Evolutionary conservation across 352 stramenopile genomes (phyloP).

Genomic region (Halophytophthora batemanensis): DNA sequence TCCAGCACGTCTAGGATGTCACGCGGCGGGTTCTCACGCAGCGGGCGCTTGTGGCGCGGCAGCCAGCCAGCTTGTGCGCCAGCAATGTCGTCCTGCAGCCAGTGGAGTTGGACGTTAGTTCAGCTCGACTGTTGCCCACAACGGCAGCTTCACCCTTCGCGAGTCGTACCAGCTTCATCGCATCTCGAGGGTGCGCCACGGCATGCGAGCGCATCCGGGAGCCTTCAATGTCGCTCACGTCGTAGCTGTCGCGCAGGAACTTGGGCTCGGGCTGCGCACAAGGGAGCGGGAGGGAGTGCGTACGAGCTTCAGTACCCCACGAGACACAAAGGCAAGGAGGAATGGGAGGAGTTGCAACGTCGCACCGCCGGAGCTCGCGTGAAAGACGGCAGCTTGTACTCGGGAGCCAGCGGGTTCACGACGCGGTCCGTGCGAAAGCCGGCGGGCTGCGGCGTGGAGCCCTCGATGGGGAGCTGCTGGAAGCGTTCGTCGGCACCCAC

Average conservation of each 20-base stretch:
- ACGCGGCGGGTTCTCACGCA: conserved; percentile 52
- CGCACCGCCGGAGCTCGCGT: conserved; percentile 34
- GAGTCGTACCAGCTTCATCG: conserved; percentile 32
- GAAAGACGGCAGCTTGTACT: conserved; percentile 60
- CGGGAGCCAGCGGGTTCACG: conserved; percentile 57
- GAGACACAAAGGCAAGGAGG: neutral
- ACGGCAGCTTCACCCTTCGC: neutral
- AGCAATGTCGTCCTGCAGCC: conserved; percentile 49
- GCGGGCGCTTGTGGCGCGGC: conserved; percentile 43
- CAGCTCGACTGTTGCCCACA: neutral
- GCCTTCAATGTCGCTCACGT: conserved; percentile 69
- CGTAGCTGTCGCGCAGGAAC: conserved; percentile 75
- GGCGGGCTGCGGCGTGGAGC: conserved; percentile 37
- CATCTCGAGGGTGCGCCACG: conserved; percentile 45
- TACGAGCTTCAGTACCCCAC: neutral
- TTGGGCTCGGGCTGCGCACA: conserved; percentile 39
- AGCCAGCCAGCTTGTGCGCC: conserved; percentile 54
- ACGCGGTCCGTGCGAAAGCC: conserved; percentile 68
- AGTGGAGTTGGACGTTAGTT: neutral
- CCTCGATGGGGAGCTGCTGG: conserved; percentile 69
- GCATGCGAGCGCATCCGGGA: conserved; percentile 43
- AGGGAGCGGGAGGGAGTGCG: no score
- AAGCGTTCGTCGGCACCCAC: conserved; percentile 58
- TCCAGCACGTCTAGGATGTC: conserved; percentile 62
- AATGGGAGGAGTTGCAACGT: no score